phyloP scores from a whole-genome alignment of 2,329 filamentous ascomycete genomes.

The Diaporthe caulivora region DNA sequence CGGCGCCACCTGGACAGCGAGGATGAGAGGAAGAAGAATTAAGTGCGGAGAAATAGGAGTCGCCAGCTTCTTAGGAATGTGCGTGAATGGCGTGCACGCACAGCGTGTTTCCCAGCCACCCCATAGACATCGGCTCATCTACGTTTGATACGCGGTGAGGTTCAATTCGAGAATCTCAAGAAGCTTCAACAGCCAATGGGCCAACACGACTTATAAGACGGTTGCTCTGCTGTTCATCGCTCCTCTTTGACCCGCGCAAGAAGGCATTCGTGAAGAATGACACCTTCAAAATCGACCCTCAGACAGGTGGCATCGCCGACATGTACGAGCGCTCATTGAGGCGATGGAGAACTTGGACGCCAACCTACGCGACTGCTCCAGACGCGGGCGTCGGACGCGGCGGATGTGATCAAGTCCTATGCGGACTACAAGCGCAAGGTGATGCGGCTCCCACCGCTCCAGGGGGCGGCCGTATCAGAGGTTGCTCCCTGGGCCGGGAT shows the following conservation, averaged over 20 bases:
- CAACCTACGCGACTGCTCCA: slow-evolving; percentile 65
- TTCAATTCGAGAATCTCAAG: background rate
- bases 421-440: slow-evolving; percentile 61
- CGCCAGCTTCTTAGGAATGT: too few species aligned
- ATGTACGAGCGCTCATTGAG: slow-evolving; percentile 54
- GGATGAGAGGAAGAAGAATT: too few species aligned
- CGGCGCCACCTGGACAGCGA: too few species aligned
- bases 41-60: too few species aligned
- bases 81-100: background rate
- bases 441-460: slow-evolving; percentile 56
- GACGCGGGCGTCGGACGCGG: slow-evolving; percentile 56
- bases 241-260: slow-evolving; percentile 59
- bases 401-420: slow-evolving; percentile 64
- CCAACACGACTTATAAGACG: slow-evolving; percentile 39
- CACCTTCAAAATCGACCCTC: slow-evolving; percentile 56
- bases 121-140: background rate
- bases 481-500: slow-evolving; percentile 41
- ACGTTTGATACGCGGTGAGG: too few species aligned
- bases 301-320: slow-evolving; percentile 55
- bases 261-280: slow-evolving; percentile 56
- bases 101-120: background rate
- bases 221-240: slow-evolving; percentile 58
- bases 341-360: slow-evolving; percentile 62
- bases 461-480: slow-evolving; percentile 44
- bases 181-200: background rate